A percentile compares a stretch with the other conserved stretches of the same genome.
These are phyloP conservation scores for Aureobasidium sp. DNA, from an alignment of 2,329 filamentous ascomycete species.

Conservation along the genomic window DNA sequence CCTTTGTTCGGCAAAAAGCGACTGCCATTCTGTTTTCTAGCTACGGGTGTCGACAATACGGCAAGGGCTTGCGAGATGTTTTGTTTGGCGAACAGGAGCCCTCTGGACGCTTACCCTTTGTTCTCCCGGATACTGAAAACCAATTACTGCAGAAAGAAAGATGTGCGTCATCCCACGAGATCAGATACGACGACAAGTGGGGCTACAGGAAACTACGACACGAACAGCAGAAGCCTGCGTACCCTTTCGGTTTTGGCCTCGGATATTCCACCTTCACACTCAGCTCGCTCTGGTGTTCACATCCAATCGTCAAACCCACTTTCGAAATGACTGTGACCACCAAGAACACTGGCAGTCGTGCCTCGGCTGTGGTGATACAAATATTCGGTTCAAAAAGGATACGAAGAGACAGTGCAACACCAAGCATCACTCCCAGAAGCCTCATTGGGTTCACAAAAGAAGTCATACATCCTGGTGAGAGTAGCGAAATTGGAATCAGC, in stretches of 20 bases:
- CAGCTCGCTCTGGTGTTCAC: slow-evolving; percentile 10
- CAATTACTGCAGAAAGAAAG: slow-evolving; percentile 29
- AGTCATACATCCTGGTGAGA: slow-evolving; percentile 6
- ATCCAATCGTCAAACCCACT: background rate
- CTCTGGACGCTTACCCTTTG: slow-evolving; percentile 25
- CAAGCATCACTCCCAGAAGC: background rate
- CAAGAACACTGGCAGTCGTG: background rate
- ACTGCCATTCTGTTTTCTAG: slow-evolving; percentile 21
- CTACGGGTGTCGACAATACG: slow-evolving; percentile 26
- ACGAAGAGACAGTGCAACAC: slow-evolving; percentile 2
- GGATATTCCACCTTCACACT: slow-evolving; percentile 14
- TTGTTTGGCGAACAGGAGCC: slow-evolving; percentile 24
- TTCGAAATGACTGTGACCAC: slow-evolving; percentile 12
- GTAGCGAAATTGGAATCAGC: background rate
- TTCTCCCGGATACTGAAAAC: slow-evolving; percentile 26
- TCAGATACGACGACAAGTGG: slow-evolving; percentile 23
- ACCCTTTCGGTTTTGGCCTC: slow-evolving; percentile 23
- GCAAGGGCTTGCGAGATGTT: slow-evolving; percentile 25
- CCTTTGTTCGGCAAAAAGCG: slow-evolving; percentile 2
- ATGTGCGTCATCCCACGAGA: slow-evolving; percentile 29
- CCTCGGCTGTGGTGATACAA: slow-evolving; percentile 9
- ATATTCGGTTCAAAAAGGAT: background rate
- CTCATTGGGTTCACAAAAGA: slow-evolving; percentile 13
- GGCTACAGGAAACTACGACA: slow-evolving; percentile 32
- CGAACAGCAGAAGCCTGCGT: slow-evolving; percentile 26